These are phyloP conservation scores for Plasmodium gallinaceum DNA, from an alignment of 169 alveolate genomes.

Conservation along the genomic window DNA sequence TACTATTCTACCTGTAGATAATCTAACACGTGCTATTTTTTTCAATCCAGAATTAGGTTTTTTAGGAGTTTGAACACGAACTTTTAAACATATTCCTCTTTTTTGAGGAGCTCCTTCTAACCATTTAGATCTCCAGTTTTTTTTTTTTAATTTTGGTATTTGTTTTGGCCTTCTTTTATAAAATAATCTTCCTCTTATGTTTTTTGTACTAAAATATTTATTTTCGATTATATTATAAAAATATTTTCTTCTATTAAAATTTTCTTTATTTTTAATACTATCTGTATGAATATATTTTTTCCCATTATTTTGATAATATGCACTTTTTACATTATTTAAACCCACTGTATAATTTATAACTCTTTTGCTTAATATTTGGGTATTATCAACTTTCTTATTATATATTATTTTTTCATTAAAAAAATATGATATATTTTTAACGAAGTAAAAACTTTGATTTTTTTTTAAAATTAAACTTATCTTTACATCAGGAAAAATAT, in stretches of 20 bases:
- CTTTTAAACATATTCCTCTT: constrained; percentile 85
- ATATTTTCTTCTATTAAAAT: no score
- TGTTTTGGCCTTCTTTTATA: constrained; percentile 87
- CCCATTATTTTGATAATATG: no score
- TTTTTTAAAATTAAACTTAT: not conserved
- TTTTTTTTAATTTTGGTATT: constrained; percentile 86
- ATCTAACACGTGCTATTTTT: constrained; percentile 89
- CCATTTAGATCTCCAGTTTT: constrained; percentile 88
- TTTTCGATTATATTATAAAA: no score
- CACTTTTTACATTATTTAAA: no score
- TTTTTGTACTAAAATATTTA: constrained; percentile 79
- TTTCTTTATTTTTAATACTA: no score
- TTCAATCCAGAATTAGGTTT: constrained; percentile 91
- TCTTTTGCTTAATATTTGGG: no score
- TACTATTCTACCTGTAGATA: constrained; percentile 88
- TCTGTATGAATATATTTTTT: no score
- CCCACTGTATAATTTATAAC: no score
- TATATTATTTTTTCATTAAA: no score
- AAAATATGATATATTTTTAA: no score
- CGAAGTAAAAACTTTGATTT: no score
- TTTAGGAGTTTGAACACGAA: constrained; percentile 88
- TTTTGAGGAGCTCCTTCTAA: constrained; percentile 88
- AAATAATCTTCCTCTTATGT: constrained; percentile 85
- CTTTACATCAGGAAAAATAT: not conserved
- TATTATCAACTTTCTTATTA: no score